These are phyloP conservation scores for Dryas alaskensis DNA, from an alignment of 306 rosid species.

Conservation along the genomic window DNA sequence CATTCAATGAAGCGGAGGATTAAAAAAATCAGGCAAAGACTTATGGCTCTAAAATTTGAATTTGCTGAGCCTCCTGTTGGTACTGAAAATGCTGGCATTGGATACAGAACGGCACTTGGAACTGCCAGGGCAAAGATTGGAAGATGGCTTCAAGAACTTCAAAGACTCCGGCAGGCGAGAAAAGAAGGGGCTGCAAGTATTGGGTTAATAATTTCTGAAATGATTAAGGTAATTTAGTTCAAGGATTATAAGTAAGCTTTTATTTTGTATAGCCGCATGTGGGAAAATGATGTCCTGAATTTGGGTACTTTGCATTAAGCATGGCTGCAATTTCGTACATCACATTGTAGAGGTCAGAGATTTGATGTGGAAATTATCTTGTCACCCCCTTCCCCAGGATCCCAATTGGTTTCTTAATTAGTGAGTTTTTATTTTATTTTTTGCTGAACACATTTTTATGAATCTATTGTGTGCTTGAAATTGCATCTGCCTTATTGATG, in stretches of 20 bases:
- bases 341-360: constrained; percentile 11
- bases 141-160: constrained; percentile 98
- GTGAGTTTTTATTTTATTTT: not conserved
- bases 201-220: constrained; percentile 83
- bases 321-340: not conserved
- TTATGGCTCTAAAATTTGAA: constrained; percentile 94
- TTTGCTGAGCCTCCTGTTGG: constrained; percentile 71
- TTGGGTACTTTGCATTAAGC: not conserved
- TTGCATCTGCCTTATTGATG: not conserved
- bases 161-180: constrained; percentile 94
- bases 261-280: not conserved
- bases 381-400: not conserved
- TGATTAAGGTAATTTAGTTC: constrained; percentile 69
- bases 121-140: constrained; percentile 93
- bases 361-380: not conserved
- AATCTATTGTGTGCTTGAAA: constrained; percentile 1
- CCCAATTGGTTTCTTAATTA: not conserved
- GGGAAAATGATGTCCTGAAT: not conserved
- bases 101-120: constrained; percentile 82
- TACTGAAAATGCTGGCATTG: constrained; percentile 83
- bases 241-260: not conserved
- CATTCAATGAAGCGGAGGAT: constrained; percentile 84
- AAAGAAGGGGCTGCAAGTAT: constrained; percentile 97
- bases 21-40: constrained; percentile 91
- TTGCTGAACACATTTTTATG: not conserved